phyloP scores from a whole-genome alignment of 208 protist genomes.

The Leishmania gerbilli region DNA sequence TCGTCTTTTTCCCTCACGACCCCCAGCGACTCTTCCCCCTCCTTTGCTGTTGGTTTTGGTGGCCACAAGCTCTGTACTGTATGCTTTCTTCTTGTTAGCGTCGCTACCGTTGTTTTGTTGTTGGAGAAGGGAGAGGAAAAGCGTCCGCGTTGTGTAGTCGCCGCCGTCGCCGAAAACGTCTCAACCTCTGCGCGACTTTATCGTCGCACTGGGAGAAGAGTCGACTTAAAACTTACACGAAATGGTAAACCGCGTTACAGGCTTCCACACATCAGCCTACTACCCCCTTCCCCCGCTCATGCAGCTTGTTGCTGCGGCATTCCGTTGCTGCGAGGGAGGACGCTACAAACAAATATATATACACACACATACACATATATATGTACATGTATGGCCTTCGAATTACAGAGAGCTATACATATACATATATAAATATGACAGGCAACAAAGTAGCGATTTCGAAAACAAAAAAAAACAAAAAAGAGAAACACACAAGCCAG shows the following conservation, averaged over 20 bases:
- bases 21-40: not conserved
- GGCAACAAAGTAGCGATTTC: too few species aligned
- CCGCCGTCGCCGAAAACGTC: not conserved
- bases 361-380: not conserved
- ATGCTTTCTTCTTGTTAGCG: not conserved
- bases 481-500: not conserved
- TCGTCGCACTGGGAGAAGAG: not conserved
- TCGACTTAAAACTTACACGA: not conserved
- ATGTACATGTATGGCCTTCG: too few species aligned
- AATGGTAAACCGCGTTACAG: not conserved
- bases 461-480: not conserved
- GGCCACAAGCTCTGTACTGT: not conserved
- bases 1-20: not conserved
- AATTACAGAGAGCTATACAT: too few species aligned
- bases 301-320: not conserved
- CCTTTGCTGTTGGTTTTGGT: not conserved
- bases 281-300: not conserved
- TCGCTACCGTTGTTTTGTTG: not conserved
- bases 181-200: not conserved
- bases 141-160: not conserved
- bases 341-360: not conserved
- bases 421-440: accelerated
- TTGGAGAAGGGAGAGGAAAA: not conserved
- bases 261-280: not conserved
- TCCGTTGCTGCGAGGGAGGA: not conserved